A percentile compares a stretch with the other conserved stretches of the same genome.
These are phyloP conservation scores for Lumnitzera racemosa DNA, from an alignment of 345 rosid genomes.

Conservation along the genomic window DNA sequence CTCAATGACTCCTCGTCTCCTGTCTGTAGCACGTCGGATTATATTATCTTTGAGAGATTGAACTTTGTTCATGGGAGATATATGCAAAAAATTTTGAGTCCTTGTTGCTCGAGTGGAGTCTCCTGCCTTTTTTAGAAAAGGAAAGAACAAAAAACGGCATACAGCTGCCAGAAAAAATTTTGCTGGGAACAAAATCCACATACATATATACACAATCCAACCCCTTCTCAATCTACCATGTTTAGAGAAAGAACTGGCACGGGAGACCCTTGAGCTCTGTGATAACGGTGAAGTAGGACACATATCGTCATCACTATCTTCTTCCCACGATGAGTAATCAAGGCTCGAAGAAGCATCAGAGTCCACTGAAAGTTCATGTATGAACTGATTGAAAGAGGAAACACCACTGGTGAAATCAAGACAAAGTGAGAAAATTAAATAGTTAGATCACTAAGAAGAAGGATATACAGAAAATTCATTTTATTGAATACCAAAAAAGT, in stretches of 20 bases:
- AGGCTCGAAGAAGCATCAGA: constrained; percentile 62
- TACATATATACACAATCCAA: constrained; percentile 44
- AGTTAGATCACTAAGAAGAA: background rate
- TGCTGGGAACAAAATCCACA: constrained; percentile 62
- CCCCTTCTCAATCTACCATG: constrained; percentile 31
- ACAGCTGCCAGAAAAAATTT: constrained; percentile 52
- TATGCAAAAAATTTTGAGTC: constrained; percentile 26
- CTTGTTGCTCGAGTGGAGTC: constrained; percentile 23
- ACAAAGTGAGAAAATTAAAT: constrained; percentile 6
- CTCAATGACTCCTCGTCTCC: constrained; percentile 98
- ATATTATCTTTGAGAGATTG: constrained; percentile 50
- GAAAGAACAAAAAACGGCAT: constrained; percentile 27
- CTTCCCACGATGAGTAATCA: constrained; percentile 78
- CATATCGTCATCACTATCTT: constrained; percentile 41
- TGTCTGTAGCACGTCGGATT: constrained; percentile 67
- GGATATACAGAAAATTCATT: background rate
- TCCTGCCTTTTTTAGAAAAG: constrained; percentile 26
- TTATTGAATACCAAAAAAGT: background rate
- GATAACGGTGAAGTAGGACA: constrained; percentile 66
- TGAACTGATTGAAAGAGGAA: constrained; percentile 87
- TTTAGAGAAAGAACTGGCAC: constrained; percentile 35
- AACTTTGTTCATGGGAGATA: constrained; percentile 29
- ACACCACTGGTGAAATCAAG: constrained; percentile 53
- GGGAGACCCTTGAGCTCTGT: constrained; percentile 58
- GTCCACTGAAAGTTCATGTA: constrained; percentile 80